Conservation (phyloP, 2,329 filamentous ascomycete genomes). For the Podosphaera xanthii region DNA sequence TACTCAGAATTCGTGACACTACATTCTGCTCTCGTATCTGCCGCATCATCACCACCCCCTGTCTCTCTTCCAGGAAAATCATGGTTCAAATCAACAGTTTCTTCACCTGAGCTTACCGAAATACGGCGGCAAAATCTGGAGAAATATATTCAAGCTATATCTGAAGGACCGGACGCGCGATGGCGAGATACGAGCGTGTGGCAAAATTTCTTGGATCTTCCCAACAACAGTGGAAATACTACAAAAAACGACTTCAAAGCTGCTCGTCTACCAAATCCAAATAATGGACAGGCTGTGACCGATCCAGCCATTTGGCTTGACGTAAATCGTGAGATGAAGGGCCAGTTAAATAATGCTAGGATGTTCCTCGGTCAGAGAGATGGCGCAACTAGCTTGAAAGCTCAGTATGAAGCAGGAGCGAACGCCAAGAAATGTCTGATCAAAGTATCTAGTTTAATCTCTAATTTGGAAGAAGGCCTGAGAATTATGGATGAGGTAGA, state of each 20-base stretch:
- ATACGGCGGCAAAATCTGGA: slow-evolving; percentile 46
- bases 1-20: slow-evolving; percentile 60
- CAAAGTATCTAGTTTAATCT: slow-evolving; percentile 40
- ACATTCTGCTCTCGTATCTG: slow-evolving; percentile 34
- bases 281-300: slow-evolving; percentile 9
- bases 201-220: slow-evolving; percentile 51
- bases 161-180: slow-evolving; percentile 46
- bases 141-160: slow-evolving; percentile 47
- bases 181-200: slow-evolving; percentile 56
- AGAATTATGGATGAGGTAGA: slow-evolving; percentile 29
- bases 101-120: slow-evolving; percentile 46
- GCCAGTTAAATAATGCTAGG: slow-evolving; percentile 42
- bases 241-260: slow-evolving; percentile 13
- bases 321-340: slow-evolving; percentile 50
- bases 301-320: slow-evolving; percentile 44
- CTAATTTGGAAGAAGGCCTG: slow-evolving; percentile 42
- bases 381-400: slow-evolving; percentile 27
- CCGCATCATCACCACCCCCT: slow-evolving; percentile 41
- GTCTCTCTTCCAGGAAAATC: slow-evolving; percentile 46
- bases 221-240: slow-evolving; percentile 19
- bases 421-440: slow-evolving; percentile 56
- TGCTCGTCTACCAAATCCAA: slow-evolving; percentile 10
- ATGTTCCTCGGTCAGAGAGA: slow-evolving; percentile 46
- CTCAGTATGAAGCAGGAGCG: slow-evolving; percentile 41
- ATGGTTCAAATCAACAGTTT: slow-evolving; percentile 54